These are phyloP conservation scores for Pythium utonaiense DNA, from an alignment of 352 stramenopile species.

Conservation along the genomic window DNA sequence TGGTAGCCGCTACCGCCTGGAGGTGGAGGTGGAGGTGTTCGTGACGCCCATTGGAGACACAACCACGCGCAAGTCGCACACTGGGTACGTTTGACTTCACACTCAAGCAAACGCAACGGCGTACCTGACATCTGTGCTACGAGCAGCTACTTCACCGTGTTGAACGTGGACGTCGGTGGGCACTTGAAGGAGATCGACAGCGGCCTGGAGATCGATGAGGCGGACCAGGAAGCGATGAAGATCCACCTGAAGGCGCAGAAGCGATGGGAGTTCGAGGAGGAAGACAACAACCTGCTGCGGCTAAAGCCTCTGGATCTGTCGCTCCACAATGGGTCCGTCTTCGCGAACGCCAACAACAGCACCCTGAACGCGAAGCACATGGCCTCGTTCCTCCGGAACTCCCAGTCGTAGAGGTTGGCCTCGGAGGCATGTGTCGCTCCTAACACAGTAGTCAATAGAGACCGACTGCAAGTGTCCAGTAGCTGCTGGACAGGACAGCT, in stretches of 20 bases:
- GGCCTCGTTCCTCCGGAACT: slow-evolving; percentile 7
- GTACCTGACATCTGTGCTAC: neutral
- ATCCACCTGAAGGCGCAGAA: slow-evolving; percentile 56
- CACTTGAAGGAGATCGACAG: slow-evolving; percentile 42
- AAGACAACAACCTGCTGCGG: slow-evolving; percentile 27
- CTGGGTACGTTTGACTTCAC: slow-evolving; percentile 25
- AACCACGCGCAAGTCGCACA: slow-evolving; percentile 47
- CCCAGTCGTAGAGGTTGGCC: slow-evolving; percentile 1
- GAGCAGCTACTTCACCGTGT: slow-evolving; percentile 41
- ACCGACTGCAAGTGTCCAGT: neutral
- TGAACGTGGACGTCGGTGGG: slow-evolving; percentile 45
- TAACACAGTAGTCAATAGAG: neutral
- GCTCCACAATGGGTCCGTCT: neutral
- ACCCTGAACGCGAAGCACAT: slow-evolving; percentile 5
- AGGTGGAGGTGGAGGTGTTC: slow-evolving; percentile 69
- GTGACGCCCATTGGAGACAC: slow-evolving; percentile 32
- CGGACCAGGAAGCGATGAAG: slow-evolving; percentile 46
- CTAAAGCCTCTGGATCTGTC: slow-evolving; percentile 15
- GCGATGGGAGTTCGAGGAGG: slow-evolving; percentile 50
- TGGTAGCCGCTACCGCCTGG: slow-evolving; percentile 43
- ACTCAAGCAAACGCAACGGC: neutral
- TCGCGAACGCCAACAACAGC: neutral
- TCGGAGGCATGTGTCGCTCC: neutral
- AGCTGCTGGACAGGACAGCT: too few species aligned
- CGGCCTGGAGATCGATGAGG: slow-evolving; percentile 42